phyloP scores from a whole-genome alignment of 2,329 filamentous ascomycete species.

The Emmonsiellopsis sp. region DNA sequence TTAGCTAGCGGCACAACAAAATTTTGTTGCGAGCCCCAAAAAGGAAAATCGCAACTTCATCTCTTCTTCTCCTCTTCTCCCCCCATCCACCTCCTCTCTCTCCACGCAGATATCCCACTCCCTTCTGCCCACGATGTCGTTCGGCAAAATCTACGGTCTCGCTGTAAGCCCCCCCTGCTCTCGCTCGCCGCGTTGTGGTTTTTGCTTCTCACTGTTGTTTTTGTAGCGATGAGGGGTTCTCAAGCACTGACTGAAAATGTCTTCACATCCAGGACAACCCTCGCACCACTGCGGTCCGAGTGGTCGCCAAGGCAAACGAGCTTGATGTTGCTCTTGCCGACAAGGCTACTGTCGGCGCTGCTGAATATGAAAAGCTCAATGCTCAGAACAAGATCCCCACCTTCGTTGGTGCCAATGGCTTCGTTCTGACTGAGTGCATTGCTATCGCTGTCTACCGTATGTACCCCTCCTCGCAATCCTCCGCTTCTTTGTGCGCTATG shows the following conservation, averaged over 20 bases:
- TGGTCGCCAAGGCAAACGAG: constrained; percentile 94
- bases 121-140: constrained; percentile 61
- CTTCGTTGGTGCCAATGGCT: constrained; percentile 88
- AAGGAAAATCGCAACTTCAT: constrained; percentile 12
- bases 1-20: neutral
- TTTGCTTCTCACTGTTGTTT: neutral
- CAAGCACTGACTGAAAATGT: constrained; percentile 18
- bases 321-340: constrained; percentile 81
- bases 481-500: constrained; percentile 11
- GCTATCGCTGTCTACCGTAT: constrained; percentile 96
- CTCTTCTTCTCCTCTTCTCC: constrained; percentile 11
- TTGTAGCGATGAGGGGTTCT: neutral
- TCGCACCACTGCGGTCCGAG: constrained; percentile 79
- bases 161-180: constrained; percentile 47
- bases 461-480: constrained; percentile 35
- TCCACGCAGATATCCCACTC: constrained; percentile 2
- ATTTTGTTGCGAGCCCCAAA: constrained; percentile 7
- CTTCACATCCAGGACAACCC: constrained; percentile 60
- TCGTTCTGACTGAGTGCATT: constrained; percentile 76
- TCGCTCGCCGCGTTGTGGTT: neutral
- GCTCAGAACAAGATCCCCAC: constrained; percentile 84
- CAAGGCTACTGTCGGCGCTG: constrained; percentile 53
- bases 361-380: constrained; percentile 78
- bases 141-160: constrained; percentile 94
- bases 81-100: constrained; percentile 4